phyloP scores from a whole-genome alignment of 371 early-diverging fungal genomes.

The Lichtheimia ramosa region DNA sequence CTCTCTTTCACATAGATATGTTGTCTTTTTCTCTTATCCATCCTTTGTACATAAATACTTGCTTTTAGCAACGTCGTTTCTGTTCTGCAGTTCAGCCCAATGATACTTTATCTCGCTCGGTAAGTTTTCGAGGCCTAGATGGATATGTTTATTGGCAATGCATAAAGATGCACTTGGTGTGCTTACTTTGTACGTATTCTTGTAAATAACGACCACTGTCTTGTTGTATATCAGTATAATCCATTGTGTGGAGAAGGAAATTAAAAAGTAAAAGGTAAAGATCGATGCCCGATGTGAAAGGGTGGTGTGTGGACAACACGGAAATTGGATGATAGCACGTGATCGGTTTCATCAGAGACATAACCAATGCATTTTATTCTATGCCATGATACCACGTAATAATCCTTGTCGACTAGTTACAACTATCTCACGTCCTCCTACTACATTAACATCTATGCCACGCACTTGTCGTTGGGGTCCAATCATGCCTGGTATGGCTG shows the following conservation, averaged over 20 bases:
- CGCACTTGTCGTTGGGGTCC: constrained; percentile 23
- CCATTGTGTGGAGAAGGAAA: constrained; percentile 14
- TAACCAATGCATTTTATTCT: no score
- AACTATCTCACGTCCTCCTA: constrained; percentile 41
- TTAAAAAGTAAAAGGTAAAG: background rate
- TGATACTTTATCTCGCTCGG: constrained; percentile 55
- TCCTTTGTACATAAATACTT: constrained; percentile 2
- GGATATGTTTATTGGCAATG: background rate
- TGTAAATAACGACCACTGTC: constrained; percentile 48
- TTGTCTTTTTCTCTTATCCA: background rate
- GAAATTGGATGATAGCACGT: no score
- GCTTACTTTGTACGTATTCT: constrained; percentile 44
- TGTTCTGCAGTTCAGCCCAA: constrained; percentile 46
- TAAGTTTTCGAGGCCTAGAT: constrained; percentile 46
- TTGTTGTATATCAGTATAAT: constrained; percentile 29
- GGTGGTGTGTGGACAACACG: no score
- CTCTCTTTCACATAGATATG: background rate
- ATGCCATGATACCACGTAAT: constrained; percentile 24
- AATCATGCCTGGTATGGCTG: constrained; percentile 8
- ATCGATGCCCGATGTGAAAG: no score
- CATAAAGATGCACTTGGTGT: no score
- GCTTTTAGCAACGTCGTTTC: constrained; percentile 41
- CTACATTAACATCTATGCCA: constrained; percentile 49
- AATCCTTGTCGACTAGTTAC: constrained; percentile 47
- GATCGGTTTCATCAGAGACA: no score